phyloP scores from a whole-genome alignment of 441 rosid genomes.

The Gossypium trilobum region DNA sequence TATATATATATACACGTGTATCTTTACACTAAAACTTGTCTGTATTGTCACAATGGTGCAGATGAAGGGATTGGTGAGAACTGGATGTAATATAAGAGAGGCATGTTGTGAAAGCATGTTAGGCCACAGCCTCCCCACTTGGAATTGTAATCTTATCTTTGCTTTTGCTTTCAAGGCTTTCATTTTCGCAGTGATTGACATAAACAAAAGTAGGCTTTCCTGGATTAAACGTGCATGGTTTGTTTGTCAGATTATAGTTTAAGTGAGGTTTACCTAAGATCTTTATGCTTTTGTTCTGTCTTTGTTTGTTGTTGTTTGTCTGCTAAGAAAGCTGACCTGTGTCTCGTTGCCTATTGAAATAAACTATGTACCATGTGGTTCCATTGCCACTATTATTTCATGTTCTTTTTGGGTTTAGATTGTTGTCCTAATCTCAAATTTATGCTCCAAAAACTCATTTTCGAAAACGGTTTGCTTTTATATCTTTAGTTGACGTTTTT shows the following conservation, averaged over 20 bases:
- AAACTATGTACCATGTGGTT: constrained; percentile 1
- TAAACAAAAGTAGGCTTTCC: constrained; percentile 3
- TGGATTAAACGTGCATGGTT: constrained; percentile 10
- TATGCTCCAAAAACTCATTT: no score
- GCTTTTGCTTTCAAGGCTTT: background rate
- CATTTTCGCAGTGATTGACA: background rate
- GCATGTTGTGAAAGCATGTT: constrained; percentile 34
- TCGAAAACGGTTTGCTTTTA: no score
- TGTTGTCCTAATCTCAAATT: no score
- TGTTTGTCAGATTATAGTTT: constrained; percentile 4
- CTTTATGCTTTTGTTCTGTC: constrained; percentile 26
- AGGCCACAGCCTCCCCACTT: constrained; percentile 25
- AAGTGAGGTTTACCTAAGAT: constrained; percentile 12
- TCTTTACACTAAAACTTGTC: constrained; percentile 25
- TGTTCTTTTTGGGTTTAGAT: no score
- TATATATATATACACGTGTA: background rate
- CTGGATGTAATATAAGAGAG: constrained; percentile 23
- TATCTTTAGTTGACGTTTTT: no score
- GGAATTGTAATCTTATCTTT: background rate
- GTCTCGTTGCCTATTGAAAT: constrained; percentile 11
- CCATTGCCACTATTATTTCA: background rate
- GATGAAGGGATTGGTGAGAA: constrained; percentile 19
- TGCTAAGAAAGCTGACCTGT: constrained; percentile 13
- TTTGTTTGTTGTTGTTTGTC: constrained; percentile 28
- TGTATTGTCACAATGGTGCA: constrained; percentile 13